Evolutionary conservation across 2,329 filamentous ascomycete genomes (phyloP).

Genomic region (Aspergillus melleus): DNA sequence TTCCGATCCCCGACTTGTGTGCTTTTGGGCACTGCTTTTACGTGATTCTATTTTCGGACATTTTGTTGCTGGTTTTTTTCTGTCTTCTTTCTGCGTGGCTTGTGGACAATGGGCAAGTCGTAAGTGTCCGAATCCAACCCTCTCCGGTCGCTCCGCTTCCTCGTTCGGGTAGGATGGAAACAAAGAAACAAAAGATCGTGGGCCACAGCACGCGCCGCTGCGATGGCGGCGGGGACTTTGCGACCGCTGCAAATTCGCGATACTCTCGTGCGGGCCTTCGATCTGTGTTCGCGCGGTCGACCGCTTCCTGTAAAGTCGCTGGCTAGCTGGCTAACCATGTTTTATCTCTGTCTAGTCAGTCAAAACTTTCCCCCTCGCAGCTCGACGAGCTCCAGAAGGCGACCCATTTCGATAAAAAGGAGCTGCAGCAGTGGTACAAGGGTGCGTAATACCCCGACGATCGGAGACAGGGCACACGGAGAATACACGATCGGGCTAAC

Average conservation of each 20-base stretch:
- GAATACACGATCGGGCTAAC: not conserved
- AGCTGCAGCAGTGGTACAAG: constrained; percentile 99
- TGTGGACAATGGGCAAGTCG: constrained; percentile 37
- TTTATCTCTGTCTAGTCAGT: constrained; percentile 67
- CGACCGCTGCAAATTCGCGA: not conserved
- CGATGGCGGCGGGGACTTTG: not conserved
- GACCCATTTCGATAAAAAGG: constrained; percentile 99
- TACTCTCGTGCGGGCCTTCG: not conserved
- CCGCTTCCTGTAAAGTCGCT: not conserved
- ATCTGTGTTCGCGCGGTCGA: not conserved
- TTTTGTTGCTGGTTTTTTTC: not conserved
- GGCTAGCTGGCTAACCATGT: not conserved
- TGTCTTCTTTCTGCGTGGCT: not conserved
- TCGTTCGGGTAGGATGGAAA: not conserved
- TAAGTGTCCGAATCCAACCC: constrained; percentile 24
- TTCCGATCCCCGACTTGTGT: not conserved
- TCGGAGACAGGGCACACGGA: not conserved
- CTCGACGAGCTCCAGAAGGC: constrained; percentile 93
- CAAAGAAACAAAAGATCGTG: not conserved
- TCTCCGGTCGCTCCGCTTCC: constrained; percentile 11
- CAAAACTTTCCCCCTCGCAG: constrained; percentile 96
- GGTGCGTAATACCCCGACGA: constrained; percentile 56
- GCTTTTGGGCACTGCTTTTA: no score
- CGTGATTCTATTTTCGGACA: not conserved
- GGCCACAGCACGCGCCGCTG: not conserved